Evolutionary conservation across 768 basidiomycete species (phyloP).

Genomic region (Crucibulum laeve): DNA sequence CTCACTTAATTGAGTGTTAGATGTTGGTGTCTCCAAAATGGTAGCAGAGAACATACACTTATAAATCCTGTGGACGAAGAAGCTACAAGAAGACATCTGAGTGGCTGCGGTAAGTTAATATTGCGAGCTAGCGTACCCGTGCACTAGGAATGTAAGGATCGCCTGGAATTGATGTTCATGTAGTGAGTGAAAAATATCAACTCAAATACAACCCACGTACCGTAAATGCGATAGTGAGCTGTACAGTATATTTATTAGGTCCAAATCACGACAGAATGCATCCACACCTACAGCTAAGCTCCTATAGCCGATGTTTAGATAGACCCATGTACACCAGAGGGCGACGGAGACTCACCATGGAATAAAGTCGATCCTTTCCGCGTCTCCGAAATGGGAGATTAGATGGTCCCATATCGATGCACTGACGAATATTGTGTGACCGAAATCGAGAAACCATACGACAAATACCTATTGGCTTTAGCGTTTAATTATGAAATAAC

Average conservation of each 20-base stretch:
- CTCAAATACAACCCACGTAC: conserved; percentile 6
- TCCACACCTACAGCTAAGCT: conserved; percentile 12
- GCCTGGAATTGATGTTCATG: conserved; percentile 11
- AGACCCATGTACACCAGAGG: neutral
- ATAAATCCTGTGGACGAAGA: conserved; percentile 34
- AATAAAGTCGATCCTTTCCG: conserved; percentile 23
- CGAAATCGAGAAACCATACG: too few species aligned
- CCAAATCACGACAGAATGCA: neutral
- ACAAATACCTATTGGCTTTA: too few species aligned
- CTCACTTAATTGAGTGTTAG: conserved; percentile 22
- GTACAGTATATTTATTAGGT: neutral
- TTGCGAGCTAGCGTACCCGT: conserved; percentile 13
- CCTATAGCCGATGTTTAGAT: conserved; percentile 4
- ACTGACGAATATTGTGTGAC: too few species aligned
- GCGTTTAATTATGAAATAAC: too few species aligned
- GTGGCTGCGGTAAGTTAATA: neutral
- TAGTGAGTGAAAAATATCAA: neutral
- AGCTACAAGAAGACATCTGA: conserved; percentile 14
- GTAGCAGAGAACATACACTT: conserved; percentile 21
- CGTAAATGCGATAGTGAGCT: conserved; percentile 23
- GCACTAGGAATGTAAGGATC: conserved; percentile 27
- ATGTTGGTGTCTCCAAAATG: neutral
- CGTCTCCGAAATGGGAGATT: conserved; percentile 24
- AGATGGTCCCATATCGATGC: conserved; percentile 34
- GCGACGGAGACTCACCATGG: conserved; percentile 22